phyloP scores from a whole-genome alignment of 1,284 basidiomycete genomes.

The Trametes sp. region DNA sequence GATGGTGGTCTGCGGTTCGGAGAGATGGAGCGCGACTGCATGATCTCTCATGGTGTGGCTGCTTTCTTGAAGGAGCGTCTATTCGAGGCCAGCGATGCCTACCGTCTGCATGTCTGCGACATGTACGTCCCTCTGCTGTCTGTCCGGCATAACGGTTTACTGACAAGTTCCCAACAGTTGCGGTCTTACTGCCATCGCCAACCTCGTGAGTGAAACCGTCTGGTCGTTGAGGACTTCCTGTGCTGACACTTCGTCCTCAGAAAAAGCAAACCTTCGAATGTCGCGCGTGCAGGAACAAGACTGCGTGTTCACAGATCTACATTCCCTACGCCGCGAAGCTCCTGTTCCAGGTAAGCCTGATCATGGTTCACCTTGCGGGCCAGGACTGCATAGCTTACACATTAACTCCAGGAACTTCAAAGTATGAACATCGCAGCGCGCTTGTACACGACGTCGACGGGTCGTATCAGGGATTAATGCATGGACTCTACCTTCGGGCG shows the following conservation, averaged over 20 bases:
- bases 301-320: conserved; percentile 89
- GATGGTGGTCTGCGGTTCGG: conserved; percentile 99
- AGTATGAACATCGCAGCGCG: conserved; percentile 92
- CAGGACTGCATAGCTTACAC: not conserved
- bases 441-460: conserved; percentile 83
- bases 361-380: not conserved
- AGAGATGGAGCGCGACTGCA: conserved; percentile 99
- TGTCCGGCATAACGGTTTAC: conserved; percentile 2
- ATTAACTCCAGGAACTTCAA: conserved; percentile 73
- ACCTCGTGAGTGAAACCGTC: conserved; percentile 65
- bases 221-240: conserved; percentile 1
- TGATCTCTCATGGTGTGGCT: conserved; percentile 99
- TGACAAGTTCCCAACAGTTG: conserved; percentile 60
- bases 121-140: conserved; percentile 64
- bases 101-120: conserved; percentile 95
- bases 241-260: conserved; percentile 43
- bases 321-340: conserved; percentile 94
- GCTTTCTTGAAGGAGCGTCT: conserved; percentile 96
- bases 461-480: conserved; percentile 74
- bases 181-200: conserved; percentile 94
- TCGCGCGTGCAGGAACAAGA: conserved; percentile 95
- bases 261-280: conserved; percentile 93
- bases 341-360: conserved; percentile 79
- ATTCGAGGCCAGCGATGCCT: conserved; percentile 95
- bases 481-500: conserved; percentile 25